Evolutionary conservation across 305 asterid genomes (phyloP), one percentile per base, ranked within the genome.

Genomic region (Petunia hybrid): DNA sequence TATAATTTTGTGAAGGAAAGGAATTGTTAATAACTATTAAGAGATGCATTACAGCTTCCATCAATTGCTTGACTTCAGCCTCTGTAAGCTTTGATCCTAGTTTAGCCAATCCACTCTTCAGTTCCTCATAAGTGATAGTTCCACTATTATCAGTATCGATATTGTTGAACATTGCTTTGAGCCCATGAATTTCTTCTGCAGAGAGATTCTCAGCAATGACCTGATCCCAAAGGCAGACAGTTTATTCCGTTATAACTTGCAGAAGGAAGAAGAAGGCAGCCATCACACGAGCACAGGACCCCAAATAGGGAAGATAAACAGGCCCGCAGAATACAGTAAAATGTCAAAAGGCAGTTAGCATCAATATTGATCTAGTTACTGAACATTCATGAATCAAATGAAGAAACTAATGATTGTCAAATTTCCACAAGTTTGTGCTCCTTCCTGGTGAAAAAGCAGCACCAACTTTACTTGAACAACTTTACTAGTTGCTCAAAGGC

Each of bases 111-210:
- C 99, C 98, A 0, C 74, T 87, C 89, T 88, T 91, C 76, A 95
- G 99, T 83, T 95, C 99, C 83, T 95, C 98, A 2, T 91, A 92
- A 6, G 98, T 95, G 80, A 95, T 95, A 70, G 95, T 90, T n/a
- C 99, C 98, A 16, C 91, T 94, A 55, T 90, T 89, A 82, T 94
- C 98, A 2, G 97, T 94, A 82, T 94, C 98, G 86, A 95, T 93
- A 71, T 92, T 93, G 59, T 88, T 83, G 84, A 95, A 95, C 99
- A 95, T 93, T 31, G 95, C 84, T 89, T 93, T 93, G 84, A 95
- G 86, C 48, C 99, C 99, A 71, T 93, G 97, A 83, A 95, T 95
- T 84, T 95, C 99, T 73, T 95, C 97, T 2, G 89, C 70, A 2
- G 97, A 92, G 3, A 94, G 94, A 87, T 90, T 93, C 82, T 93